Evolutionary conservation across 2,329 filamentous ascomycete species (phyloP), one percentile per base, ranked within the genome.

Genomic region (Claviceps capensis): DNA sequence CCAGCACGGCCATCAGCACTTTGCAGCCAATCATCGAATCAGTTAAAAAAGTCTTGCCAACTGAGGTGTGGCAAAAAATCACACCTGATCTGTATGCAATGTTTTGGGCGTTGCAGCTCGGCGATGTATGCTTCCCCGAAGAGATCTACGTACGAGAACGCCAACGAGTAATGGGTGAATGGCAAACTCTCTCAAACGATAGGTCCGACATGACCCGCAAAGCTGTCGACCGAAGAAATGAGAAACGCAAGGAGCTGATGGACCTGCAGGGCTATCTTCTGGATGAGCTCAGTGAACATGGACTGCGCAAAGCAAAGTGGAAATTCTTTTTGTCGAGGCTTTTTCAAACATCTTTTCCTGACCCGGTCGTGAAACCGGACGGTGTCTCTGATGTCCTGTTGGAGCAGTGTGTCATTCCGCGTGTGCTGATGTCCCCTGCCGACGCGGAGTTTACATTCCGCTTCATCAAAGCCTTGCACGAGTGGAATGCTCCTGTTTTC

Each of bases 321-420:
- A 82, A 82, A 58, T 73, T 79, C 49, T 79, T 86, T 57, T 70
- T 97, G 46, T 79, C 79, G 50, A 83, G 83, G 56, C 86, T 91
- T 61, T 89, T 90, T 63, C 74, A 82, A 57, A 69, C 76, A 52
- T 96, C 90, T 82, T 96, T 97, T 64, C 77, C 77, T 4, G 76
- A 78, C 9, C 75, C 81, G 57, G 76, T 79, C 54, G 72, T 77
- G 22, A 85, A 82, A 60, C 70, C 77, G 41, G 82, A 85, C 53
- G 73, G 72, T 7, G 74, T 94, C 4, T 86, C 91, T 50, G 81
- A 89, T 59, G 77, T 80, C 3, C 70, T 98, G 17, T 77, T 98
- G 9, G 89, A 97, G 67, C 84, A 94, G 60, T 98, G 93, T 64
- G 82, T 98, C 58, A 69, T 97, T n/a, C 93, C 93, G 9, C 84